These are phyloP conservation scores for Phlegmacium glaucopus DNA, from an alignment of 768 basidiomycete species.

Conservation along the genomic window DNA sequence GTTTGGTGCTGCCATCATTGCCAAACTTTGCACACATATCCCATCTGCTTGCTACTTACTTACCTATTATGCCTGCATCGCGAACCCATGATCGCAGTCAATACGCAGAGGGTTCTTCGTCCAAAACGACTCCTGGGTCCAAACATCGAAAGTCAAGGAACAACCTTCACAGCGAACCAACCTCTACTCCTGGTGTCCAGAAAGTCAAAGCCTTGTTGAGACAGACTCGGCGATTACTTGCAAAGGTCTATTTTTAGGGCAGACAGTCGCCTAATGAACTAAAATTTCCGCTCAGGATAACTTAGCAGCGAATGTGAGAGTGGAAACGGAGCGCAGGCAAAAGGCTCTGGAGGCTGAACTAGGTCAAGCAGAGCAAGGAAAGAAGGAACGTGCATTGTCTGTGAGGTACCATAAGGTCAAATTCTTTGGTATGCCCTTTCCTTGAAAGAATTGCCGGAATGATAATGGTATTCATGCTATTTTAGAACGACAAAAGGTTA, in stretches of 20 bases:
- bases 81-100: conserved; percentile 17
- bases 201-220: conserved; percentile 84
- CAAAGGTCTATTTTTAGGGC: conserved; percentile 50
- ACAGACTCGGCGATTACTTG: conserved; percentile 78
- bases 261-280: not conserved
- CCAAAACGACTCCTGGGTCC: conserved; percentile 19
- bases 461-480: not conserved
- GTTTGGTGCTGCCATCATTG: conserved; percentile 13
- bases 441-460: not conserved
- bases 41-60: too few relatives aligned
- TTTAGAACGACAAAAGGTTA: conserved; percentile 83
- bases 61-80: conserved; percentile 20
- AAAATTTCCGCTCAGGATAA: conserved; percentile 48
- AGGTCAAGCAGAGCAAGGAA: conserved; percentile 53
- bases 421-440: conserved; percentile 76
- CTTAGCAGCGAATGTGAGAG: conserved; percentile 79
- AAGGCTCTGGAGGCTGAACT: conserved; percentile 76
- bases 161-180: conserved; percentile 24
- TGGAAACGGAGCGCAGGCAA: conserved; percentile 76
- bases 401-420: conserved; percentile 85
- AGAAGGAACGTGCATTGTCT: conserved; percentile 72
- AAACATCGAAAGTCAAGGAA: conserved; percentile 20
- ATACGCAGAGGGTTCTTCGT: conserved; percentile 24
- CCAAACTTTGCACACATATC: conserved; percentile 17
- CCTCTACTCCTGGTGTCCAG: conserved; percentile 62